These are phyloP conservation scores for Rubroshorea leprosula DNA, from an alignment of 345 rosid genomes.

Conservation along the genomic window DNA sequence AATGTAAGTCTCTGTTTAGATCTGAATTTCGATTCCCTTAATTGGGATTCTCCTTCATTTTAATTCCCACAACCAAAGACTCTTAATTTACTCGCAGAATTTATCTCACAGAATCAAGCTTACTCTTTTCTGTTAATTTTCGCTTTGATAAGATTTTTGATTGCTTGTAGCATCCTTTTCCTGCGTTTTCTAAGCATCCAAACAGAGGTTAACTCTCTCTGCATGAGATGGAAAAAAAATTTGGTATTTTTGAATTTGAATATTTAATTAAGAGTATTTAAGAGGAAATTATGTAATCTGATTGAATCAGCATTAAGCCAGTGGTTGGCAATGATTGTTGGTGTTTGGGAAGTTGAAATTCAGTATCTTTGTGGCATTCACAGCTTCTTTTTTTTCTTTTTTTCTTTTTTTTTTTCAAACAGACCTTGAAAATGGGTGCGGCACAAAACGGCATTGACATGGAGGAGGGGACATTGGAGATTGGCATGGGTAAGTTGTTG, in stretches of 20 bases:
- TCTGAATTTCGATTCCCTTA: neutral
- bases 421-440: slow-evolving; percentile 36
- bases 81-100: neutral
- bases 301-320: neutral
- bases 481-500: slow-evolving; percentile 75
- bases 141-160: neutral
- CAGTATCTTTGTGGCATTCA: no score
- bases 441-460: slow-evolving; percentile 29
- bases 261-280: no score
- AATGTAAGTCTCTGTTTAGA: neutral
- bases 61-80: neutral
- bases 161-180: neutral
- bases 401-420: neutral
- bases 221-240: neutral
- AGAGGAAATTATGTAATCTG: neutral
- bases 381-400: neutral
- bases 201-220: no score
- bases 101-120: no score
- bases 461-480: slow-evolving; percentile 77
- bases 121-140: neutral
- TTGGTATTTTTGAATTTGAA: neutral
- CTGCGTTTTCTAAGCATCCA: no score
- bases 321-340: neutral
- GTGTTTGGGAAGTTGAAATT: neutral
- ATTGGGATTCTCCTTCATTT: neutral